phyloP scores from a whole-genome alignment of 176 grass and related monocot species.

The Aegilops sharonensis region DNA sequence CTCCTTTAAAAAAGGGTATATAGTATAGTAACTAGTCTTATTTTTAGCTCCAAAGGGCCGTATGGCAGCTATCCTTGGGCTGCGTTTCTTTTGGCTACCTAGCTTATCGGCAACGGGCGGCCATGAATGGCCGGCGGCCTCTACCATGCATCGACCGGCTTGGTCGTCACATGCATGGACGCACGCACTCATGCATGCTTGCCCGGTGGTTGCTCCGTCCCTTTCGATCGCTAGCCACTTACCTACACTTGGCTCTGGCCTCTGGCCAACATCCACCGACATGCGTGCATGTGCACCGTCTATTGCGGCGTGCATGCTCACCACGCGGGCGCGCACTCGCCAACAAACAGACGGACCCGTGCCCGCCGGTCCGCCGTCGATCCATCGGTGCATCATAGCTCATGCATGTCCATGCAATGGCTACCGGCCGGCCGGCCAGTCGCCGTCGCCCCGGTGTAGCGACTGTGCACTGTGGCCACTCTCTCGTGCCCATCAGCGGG shows the following conservation, averaged over 20 bases:
- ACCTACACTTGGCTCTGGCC: background rate
- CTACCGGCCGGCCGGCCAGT: background rate
- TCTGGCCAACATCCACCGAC: background rate
- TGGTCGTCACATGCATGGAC: background rate
- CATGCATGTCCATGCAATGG: background rate
- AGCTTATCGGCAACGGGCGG: constrained; percentile 27
- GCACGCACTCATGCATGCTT: background rate
- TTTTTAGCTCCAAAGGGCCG: too few relatives aligned
- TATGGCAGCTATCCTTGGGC: background rate
- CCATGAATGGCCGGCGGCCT: background rate
- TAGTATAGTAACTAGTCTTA: too few relatives aligned
- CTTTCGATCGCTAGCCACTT: background rate
- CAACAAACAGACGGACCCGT: background rate
- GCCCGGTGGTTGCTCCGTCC: constrained; percentile 23
- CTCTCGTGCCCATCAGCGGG: background rate
- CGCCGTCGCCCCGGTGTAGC: background rate
- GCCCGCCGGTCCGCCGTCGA: background rate
- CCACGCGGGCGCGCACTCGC: background rate
- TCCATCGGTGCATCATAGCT: background rate
- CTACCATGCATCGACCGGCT: background rate
- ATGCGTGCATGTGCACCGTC: background rate
- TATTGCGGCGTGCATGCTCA: background rate
- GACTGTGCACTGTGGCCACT: background rate
- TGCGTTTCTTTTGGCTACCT: background rate
- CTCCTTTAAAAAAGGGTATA: too few relatives aligned